Conservation (phyloP, 768 basidiomycete species). For the Pulveroboletus sp. region DNA sequence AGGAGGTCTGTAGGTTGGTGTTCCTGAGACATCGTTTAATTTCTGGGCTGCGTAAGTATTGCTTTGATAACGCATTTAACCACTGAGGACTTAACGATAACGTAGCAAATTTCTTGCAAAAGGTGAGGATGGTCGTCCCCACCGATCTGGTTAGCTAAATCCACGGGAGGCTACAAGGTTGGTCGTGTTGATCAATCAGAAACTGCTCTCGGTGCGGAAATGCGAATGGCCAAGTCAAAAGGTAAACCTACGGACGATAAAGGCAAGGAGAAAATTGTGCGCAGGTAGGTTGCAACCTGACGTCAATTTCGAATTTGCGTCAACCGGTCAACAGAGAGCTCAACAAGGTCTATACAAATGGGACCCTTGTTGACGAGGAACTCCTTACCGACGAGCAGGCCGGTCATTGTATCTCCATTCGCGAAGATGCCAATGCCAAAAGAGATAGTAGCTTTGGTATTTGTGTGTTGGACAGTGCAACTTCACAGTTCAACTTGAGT, state of each 20-base stretch:
- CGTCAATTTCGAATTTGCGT: background rate
- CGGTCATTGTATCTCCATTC: constrained; percentile 90
- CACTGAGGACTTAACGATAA: constrained; percentile 2
- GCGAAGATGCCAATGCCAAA: constrained; percentile 42
- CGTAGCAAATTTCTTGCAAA: constrained; percentile 77
- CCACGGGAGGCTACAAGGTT: constrained; percentile 73
- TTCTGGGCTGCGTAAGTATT: constrained; percentile 80
- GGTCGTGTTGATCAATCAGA: constrained; percentile 96
- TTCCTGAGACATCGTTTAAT: constrained; percentile 91
- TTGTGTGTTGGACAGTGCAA: constrained; percentile 90
- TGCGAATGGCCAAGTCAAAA: constrained; percentile 74
- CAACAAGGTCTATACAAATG: constrained; percentile 94
- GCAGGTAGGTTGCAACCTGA: constrained; percentile 44
- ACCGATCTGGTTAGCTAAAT: background rate
- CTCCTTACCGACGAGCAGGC: constrained; percentile 90
- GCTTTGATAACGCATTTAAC: background rate
- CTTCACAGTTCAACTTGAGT: constrained; percentile 90
- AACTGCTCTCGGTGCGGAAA: constrained; percentile 95
- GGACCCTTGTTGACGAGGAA: constrained; percentile 88
- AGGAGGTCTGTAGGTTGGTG: constrained; percentile 63
- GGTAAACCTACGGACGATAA: constrained; percentile 45
- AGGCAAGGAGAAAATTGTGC: constrained; percentile 81
- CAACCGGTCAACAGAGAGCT: constrained; percentile 55
- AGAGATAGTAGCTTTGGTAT: constrained; percentile 70
- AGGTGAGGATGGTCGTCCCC: constrained; percentile 9